Evolutionary conservation across 1,284 basidiomycete genomes (phyloP), one percentile per base, ranked within the genome.

Genomic region (Tilletiaria anomala): DNA sequence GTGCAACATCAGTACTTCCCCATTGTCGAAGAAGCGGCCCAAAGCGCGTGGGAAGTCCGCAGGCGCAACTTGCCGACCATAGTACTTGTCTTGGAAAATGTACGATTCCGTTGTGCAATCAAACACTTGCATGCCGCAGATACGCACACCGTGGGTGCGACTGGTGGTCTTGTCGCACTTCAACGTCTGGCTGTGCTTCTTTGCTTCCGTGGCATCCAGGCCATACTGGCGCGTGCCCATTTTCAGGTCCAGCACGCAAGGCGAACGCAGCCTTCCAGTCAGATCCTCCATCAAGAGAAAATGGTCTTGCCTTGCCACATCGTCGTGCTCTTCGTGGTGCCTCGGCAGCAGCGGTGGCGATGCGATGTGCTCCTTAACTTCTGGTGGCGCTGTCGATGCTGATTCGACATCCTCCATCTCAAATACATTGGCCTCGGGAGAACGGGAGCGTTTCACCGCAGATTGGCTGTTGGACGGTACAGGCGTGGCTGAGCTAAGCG

Each of bases 191-290:
- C 86, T 93, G 70, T 81, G 83, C 75, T 93, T 94, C 73, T 99
- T 99, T 43, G 78, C 75, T 0, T 80, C 73, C 3, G 83, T 85
- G 17, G 91, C 91, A 59, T 96, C 86, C 69, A 93, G 83, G 12
- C 93, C 93, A 69, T 97, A 96, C 70, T 99, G 91, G 32, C 91
- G 75, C 23, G 89, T 96, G 11, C 91, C 91, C 91, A 97, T 97
- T 74, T 97, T 99, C 58, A 97, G 73, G 69, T 99, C 91, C 52
- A 97, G 77, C 32, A 99, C 93, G 63, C 91, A 99, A 3, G 93
- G 86, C 40, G 78, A 78, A 67, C 83, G 89, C 54, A 96, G 70
- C n/a, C 83, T 74, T 16, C 93, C 93, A 1, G 91, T 99, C 34
- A 99, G 72, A 64, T 99, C 93, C 69, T 99, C 91, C 85, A 99